Conservation (phyloP, 2,329 filamentous ascomycete genomes). For the Paecilomyces sp. region DNA sequence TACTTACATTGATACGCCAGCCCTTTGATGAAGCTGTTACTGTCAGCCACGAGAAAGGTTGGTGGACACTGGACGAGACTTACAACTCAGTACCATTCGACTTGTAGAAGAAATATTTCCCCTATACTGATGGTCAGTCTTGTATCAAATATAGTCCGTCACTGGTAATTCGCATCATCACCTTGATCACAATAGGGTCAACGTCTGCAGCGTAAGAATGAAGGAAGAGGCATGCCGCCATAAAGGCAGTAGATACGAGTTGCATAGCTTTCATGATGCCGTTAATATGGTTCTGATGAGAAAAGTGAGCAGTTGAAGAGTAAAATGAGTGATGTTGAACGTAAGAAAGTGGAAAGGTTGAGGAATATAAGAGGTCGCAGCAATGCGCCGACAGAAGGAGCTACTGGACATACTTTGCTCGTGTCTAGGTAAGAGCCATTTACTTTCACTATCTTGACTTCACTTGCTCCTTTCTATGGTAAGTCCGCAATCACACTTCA, state of each 20-base stretch:
- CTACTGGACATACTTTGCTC: neutral
- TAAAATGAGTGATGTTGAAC: neutral
- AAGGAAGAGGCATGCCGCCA: neutral
- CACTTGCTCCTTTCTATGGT: neutral
- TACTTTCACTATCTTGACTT: neutral
- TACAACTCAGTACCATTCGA: slow-evolving; percentile 66
- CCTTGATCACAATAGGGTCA: slow-evolving; percentile 56
- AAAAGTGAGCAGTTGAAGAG: neutral
- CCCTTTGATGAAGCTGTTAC: slow-evolving; percentile 68
- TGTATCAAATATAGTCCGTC: neutral
- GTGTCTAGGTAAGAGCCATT: neutral
- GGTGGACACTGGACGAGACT: slow-evolving; percentile 44
- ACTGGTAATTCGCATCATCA: slow-evolving; percentile 18
- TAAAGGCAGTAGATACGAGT: neutral
- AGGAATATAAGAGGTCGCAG: neutral
- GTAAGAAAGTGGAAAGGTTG: neutral
- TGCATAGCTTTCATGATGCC: neutral
- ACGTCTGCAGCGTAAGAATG: slow-evolving; percentile 30
- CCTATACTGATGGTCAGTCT: slow-evolving; percentile 35
- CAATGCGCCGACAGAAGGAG: neutral
- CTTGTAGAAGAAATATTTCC: slow-evolving; percentile 80
- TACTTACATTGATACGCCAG: slow-evolving; percentile 73
- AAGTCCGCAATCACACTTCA: neutral
- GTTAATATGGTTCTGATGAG: neutral
- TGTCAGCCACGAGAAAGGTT: slow-evolving; percentile 22